Evolutionary conservation across 192 early-diverging fungal species (phyloP), one percentile per base, ranked within the genome.

Genomic region (Diversispora epigaea): DNA sequence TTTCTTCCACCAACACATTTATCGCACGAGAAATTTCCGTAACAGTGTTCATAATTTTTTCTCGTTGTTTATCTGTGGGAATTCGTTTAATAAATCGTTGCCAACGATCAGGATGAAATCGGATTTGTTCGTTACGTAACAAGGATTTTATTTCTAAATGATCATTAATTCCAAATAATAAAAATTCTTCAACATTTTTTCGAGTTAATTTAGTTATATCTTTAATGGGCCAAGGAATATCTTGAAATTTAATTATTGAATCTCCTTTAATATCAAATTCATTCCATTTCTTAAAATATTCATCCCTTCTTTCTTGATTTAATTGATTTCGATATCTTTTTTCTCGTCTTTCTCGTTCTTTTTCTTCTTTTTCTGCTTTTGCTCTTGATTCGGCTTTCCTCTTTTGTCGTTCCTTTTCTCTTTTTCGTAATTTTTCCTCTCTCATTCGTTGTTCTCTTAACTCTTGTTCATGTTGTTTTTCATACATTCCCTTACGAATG

Each of bases 71-170:
- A 43, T 44, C 63, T 10, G 63, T 7, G 6, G 21, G 40, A 5
- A 65, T 43, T 65, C 43, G 21, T 8, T n/a, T 41, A 19, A 65
- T 43, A 32, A 32, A 65, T 44, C 43, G 25, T 10, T 43, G 43
- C 63, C 63, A 65, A 19, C 63, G 63, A 17, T 65, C 63, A 65
- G 63, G 63, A 44, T 65, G 63, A 65, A 65, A 65, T 3, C 43
- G 21, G 0, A 65, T 65, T 40, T 65, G 63, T 44, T 65, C 63
- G 4, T 65, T 32, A 65, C 63, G 63, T 6, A 65, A 41, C 43
- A 65, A 45, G 15, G 40, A 6, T 40, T 41, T 22, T 39, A n/a
- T 39, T 43, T 65, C 40, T 14, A 12, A 19, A 40, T 15, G 12
- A 44, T 65, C 40, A 1, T 65, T 17, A 43, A 43, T 44, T 10